These are phyloP conservation scores for Sporisorium reilianum DNA, from an alignment of 1,284 basidiomycete genomes.

Conservation along the genomic window DNA sequence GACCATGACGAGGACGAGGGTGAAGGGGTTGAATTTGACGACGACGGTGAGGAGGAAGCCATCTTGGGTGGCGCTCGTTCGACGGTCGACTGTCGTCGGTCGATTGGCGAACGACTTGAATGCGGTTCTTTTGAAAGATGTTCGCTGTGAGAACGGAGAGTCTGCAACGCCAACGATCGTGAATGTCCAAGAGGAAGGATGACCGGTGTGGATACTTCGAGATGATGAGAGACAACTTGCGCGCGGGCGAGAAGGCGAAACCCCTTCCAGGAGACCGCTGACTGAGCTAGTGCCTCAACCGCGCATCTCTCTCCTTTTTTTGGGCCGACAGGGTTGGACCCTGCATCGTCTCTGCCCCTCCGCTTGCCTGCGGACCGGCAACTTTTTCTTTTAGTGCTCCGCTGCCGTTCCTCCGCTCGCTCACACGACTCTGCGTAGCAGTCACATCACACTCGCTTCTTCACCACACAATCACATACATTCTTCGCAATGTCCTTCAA, in stretches of 20 bases:
- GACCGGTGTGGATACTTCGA: not conserved
- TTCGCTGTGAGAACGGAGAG: too few species aligned
- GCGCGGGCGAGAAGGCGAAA: not conserved
- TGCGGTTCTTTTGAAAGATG: too few species aligned
- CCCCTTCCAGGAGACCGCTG: too few species aligned
- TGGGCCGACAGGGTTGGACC: slow-evolving; percentile 8
- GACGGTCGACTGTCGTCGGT: too few species aligned
- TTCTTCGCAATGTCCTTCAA: too few species aligned
- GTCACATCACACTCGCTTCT: too few species aligned
- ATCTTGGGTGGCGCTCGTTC: too few species aligned
- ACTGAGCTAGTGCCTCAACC: not conserved
- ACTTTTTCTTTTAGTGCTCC: not conserved
- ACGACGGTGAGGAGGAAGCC: not conserved
- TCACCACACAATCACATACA: not conserved
- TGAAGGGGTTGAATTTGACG: not conserved
- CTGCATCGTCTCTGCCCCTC: slow-evolving; percentile 1
- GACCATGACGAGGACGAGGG: not conserved
- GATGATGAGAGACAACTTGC: not conserved
- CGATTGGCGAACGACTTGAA: too few species aligned
- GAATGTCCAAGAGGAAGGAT: too few species aligned
- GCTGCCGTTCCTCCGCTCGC: not conserved
- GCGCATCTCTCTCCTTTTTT: not conserved
- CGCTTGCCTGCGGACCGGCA: not conserved
- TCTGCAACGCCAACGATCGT: too few species aligned
- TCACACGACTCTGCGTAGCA: too few species aligned